These are phyloP conservation scores for Grosmannia huntii DNA, from an alignment of 2,329 filamentous ascomycete genomes.

Conservation along the genomic window DNA sequence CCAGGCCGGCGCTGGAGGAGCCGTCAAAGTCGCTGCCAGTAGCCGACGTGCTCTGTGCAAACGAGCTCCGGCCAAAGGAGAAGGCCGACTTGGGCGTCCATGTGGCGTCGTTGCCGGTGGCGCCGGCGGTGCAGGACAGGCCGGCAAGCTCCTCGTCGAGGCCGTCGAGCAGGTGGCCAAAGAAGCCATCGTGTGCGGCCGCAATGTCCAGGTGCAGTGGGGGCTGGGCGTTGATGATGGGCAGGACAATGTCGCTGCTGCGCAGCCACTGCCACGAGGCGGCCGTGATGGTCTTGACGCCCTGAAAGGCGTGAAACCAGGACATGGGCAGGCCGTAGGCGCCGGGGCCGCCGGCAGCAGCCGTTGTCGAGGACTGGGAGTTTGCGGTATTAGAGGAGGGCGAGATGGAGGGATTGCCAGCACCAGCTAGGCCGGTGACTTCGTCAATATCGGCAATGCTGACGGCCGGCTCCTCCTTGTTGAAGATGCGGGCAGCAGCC, in stretches of 20 bases:
- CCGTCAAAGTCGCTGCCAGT: background rate
- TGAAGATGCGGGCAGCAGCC: constrained; percentile 48
- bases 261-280: constrained; percentile 53
- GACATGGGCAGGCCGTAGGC: constrained; percentile 45
- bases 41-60: background rate
- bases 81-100: background rate
- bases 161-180: constrained; percentile 45
- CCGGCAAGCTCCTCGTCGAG: constrained; percentile 40
- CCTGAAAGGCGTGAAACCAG: constrained; percentile 57
- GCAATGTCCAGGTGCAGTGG: constrained; percentile 47
- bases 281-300: constrained; percentile 52
- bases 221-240: constrained; percentile 52
- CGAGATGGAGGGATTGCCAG: constrained; percentile 21
- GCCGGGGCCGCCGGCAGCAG: constrained; percentile 5
- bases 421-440: constrained; percentile 2
- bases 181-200: constrained; percentile 41
- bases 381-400: constrained; percentile 6
- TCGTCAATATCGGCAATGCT: background rate
- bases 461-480: constrained; percentile 33
- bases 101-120: background rate
- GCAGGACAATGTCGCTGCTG: constrained; percentile 41
- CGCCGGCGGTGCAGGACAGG: constrained; percentile 10
- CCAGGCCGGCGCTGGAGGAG: background rate
- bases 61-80: background rate
- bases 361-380: constrained; percentile 7